A percentile compares a stretch with the other conserved stretches of the same genome.
phyloP scores from a whole-genome alignment of 805 yeast species.

The Pichia kluyveri region DNA sequence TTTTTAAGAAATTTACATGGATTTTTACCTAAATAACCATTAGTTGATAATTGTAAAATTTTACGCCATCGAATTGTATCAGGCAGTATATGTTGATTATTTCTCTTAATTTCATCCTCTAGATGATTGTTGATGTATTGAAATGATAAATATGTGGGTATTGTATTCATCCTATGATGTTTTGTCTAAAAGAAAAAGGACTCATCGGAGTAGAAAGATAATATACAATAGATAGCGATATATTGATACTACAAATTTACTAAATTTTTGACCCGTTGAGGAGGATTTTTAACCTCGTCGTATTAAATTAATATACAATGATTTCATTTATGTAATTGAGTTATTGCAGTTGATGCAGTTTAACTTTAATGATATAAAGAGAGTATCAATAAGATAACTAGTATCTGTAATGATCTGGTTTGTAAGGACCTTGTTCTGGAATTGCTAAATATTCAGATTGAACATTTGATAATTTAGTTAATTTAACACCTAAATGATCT shows the following conservation, averaged over 20 bases:
- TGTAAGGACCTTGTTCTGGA: constrained; percentile 92
- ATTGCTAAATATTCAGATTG: constrained; percentile 94
- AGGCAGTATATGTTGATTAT: background rate
- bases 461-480: constrained; percentile 62
- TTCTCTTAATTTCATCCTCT: background rate
- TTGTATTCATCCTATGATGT: background rate
- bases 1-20: constrained; percentile 5
- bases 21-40: constrained; percentile 5
- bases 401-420: constrained; percentile 97
- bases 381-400: constrained; percentile 29
- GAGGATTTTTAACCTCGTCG: background rate
- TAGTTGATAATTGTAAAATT: background rate
- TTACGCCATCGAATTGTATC: constrained; percentile 7
- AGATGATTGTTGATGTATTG: constrained; percentile 3
- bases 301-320: constrained; percentile 1
- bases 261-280: background rate
- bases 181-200: background rate
- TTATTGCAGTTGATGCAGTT: constrained; percentile 26
- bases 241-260: background rate
- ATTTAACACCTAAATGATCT: constrained; percentile 85
- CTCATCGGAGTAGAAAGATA: too few relatives aligned
- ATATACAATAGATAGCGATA: too few relatives aligned
- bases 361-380: too few relatives aligned
- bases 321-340: background rate
- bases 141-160: constrained; percentile 3